A percentile compares a stretch with the other conserved stretches of the same genome.
These are phyloP conservation scores for Penicillium cinerascens DNA, from an alignment of 495 filamentous ascomycete genomes.

Conservation along the genomic window DNA sequence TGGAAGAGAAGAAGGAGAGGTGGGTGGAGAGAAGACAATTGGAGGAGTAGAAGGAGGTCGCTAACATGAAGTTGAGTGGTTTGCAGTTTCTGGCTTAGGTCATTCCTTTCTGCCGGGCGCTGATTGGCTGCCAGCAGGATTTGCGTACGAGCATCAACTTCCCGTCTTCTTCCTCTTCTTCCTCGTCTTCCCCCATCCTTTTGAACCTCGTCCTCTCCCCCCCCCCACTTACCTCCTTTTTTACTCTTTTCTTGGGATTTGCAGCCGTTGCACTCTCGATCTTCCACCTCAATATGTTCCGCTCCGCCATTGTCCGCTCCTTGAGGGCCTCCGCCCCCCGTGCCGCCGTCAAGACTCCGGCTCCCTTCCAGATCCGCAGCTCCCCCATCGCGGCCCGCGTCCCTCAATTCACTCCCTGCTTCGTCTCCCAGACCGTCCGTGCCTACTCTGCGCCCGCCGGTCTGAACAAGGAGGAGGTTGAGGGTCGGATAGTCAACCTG, in stretches of 20 bases:
- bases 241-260: slow-evolving; percentile 7
- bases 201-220: slow-evolving; percentile 20
- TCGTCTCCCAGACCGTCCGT: slow-evolving; percentile 59
- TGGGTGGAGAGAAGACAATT: slow-evolving; percentile 18
- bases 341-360: slow-evolving; percentile 49
- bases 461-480: slow-evolving; percentile 76
- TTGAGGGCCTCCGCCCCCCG: slow-evolving; percentile 57
- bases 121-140: slow-evolving; percentile 47
- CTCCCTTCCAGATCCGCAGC: slow-evolving; percentile 53
- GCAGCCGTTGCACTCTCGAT: slow-evolving; percentile 23
- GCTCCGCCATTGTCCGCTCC: slow-evolving; percentile 70
- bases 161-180: slow-evolving; percentile 20
- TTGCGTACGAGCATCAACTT: slow-evolving; percentile 34
- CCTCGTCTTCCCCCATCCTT: slow-evolving; percentile 12
- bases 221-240: slow-evolving; percentile 17
- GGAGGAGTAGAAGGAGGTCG: slow-evolving; percentile 14
- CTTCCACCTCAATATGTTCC: slow-evolving; percentile 68
- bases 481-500: slow-evolving; percentile 88
- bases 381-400: slow-evolving; percentile 48
- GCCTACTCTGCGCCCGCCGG: slow-evolving; percentile 82
- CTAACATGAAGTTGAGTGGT: slow-evolving; percentile 26
- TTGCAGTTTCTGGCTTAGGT: slow-evolving; percentile 43
- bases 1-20: slow-evolving; percentile 20
- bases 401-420: slow-evolving; percentile 46
- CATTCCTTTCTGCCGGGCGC: slow-evolving; percentile 40